phyloP scores from a whole-genome alignment of 257 asterid genomes.

The Lavandula angustifolia region DNA sequence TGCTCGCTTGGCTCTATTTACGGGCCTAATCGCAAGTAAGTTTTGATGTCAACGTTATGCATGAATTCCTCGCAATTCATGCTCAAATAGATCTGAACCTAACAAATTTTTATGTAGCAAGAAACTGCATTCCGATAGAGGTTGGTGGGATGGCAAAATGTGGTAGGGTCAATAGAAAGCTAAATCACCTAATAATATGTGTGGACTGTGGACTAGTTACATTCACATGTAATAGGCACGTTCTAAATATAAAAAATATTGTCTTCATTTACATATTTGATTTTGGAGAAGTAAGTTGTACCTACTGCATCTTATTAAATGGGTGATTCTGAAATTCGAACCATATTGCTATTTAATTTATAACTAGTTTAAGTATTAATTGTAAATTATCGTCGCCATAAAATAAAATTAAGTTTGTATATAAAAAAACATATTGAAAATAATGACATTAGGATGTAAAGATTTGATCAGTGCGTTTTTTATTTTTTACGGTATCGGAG shows the following conservation, averaged over 20 bases:
- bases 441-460: too few species aligned
- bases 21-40: too few species aligned
- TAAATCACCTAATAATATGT: conserved; percentile 30
- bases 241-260: conserved; percentile 15
- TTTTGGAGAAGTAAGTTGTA: conserved; percentile 3
- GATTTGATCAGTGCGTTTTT: too few species aligned
- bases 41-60: too few species aligned
- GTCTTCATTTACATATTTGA: background rate
- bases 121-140: background rate
- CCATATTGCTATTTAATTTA: background rate
- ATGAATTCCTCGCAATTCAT: background rate
- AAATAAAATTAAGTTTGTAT: too few species aligned
- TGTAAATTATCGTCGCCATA: too few species aligned
- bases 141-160: conserved; percentile 14
- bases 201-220: conserved; percentile 18
- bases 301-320: background rate
- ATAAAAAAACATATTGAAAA: too few species aligned
- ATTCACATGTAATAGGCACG: conserved; percentile 28
- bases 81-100: background rate
- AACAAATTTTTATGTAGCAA: background rate
- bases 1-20: too few species aligned
- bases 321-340: background rate
- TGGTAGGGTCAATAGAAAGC: conserved; percentile 9
- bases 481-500: too few species aligned
- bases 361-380: background rate